phyloP scores from a whole-genome alignment of 2,329 filamentous ascomycete species.

The Fusarium sp. region DNA sequence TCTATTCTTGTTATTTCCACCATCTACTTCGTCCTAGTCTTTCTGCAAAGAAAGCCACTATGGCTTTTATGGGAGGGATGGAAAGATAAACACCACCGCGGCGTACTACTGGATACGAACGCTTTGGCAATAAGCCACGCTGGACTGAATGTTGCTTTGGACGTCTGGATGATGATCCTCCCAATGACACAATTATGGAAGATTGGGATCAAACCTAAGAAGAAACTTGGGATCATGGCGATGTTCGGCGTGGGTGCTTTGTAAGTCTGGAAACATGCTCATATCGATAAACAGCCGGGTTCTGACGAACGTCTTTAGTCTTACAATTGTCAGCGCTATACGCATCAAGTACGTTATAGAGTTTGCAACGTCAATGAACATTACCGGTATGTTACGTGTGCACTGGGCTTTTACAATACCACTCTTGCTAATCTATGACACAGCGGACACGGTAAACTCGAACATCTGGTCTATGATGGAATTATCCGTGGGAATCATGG shows the following conservation, averaged over 20 bases:
- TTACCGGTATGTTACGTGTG: neutral
- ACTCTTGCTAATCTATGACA: accelerated
- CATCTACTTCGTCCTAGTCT: accelerated
- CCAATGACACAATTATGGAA: neutral
- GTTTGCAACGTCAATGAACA: conserved; percentile 1
- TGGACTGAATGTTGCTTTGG: conserved; percentile 4
- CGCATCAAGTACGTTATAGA: neutral
- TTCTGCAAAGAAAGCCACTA: neutral
- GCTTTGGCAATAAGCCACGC: neutral
- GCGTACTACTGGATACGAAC: neutral
- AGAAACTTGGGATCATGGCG: conserved; percentile 10
- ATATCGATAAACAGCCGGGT: accelerated
- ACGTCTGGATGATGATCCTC: conserved; percentile 20
- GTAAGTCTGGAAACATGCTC: neutral
- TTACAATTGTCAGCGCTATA: neutral
- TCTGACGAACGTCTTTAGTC: accelerated
- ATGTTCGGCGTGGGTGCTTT: conserved; percentile 15
- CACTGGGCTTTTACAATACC: accelerated
- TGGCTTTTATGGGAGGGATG: conserved; percentile 1
- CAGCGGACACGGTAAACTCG: neutral
- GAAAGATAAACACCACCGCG: neutral
- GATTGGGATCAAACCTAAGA: neutral
- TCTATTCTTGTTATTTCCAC: accelerated
- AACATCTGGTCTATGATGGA: conserved; percentile 13
- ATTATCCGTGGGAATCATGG: conserved; percentile 15